Conservation (phyloP, 345 rosid genomes). For the Gossypium thurberi region DNA sequence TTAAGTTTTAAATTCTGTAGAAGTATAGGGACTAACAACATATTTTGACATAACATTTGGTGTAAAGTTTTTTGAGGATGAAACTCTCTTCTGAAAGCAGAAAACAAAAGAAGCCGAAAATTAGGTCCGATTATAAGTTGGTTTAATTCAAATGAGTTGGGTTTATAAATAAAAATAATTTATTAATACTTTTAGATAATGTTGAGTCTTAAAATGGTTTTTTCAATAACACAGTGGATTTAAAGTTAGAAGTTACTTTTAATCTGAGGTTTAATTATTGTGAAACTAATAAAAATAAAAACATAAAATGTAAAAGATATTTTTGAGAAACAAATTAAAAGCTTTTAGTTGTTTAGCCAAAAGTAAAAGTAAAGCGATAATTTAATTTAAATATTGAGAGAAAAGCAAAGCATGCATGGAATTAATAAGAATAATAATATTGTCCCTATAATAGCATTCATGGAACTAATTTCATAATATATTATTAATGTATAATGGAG, state of each 20-base stretch:
- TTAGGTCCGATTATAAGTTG: too few relatives aligned
- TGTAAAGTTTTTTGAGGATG: not conserved
- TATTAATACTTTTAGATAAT: too few relatives aligned
- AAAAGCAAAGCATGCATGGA: not conserved
- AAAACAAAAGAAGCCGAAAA: too few relatives aligned
- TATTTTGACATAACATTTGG: not conserved
- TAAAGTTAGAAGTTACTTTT: not conserved
- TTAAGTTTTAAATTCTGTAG: too few relatives aligned
- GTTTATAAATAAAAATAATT: not conserved
- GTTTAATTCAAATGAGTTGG: not conserved
- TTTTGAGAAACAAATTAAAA: not conserved
- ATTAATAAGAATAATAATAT: not conserved
- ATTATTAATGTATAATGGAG: not conserved
- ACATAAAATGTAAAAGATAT: not conserved
- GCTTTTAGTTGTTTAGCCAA: not conserved
- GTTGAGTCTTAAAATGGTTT: too few relatives aligned
- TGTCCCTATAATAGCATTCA: not conserved
- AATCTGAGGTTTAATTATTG: not conserved
- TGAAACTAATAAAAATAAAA: not conserved
- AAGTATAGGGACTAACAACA: too few relatives aligned
- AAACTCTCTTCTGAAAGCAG: not conserved
- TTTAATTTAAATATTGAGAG: not conserved
- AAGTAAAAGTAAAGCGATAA: not conserved
- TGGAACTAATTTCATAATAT: not conserved
- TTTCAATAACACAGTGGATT: not conserved